phyloP scores from a whole-genome alignment of 176 grass and related monocot genomes.

The Bothriochloa decipiens region DNA sequence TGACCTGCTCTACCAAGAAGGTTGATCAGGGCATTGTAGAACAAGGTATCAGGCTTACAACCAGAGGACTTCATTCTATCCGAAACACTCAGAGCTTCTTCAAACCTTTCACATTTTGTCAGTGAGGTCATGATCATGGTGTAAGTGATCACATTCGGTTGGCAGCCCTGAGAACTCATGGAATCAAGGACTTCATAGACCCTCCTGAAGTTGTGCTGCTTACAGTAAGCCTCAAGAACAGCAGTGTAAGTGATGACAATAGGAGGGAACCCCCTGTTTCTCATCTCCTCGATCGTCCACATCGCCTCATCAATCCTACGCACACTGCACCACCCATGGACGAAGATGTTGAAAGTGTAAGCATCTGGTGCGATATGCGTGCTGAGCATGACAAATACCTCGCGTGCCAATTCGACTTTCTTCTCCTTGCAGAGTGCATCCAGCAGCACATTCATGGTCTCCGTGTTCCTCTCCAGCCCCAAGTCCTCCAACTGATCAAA shows the following conservation, averaged over 20 bases:
- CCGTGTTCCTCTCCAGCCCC: slow-evolving; percentile 65
- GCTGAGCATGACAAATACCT: slow-evolving; percentile 62
- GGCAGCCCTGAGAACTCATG: slow-evolving; percentile 68
- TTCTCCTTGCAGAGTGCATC: slow-evolving; percentile 88
- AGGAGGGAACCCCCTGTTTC: slow-evolving; percentile 50
- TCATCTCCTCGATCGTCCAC: slow-evolving; percentile 86
- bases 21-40: slow-evolving; percentile 87
- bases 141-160: slow-evolving; percentile 80
- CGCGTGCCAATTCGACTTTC: slow-evolving; percentile 66
- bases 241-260: slow-evolving; percentile 78
- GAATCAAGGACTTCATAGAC: slow-evolving; percentile 81
- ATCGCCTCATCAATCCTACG: slow-evolving; percentile 71
- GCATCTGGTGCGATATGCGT: slow-evolving; percentile 58
- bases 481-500: slow-evolving; percentile 76
- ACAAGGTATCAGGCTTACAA: slow-evolving; percentile 74
- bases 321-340: slow-evolving; percentile 84
- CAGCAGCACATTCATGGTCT: slow-evolving; percentile 80
- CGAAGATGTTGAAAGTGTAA: slow-evolving; percentile 84
- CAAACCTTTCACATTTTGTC: slow-evolving; percentile 56
- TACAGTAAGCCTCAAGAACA: slow-evolving; percentile 80
- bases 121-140: slow-evolving; percentile 81
- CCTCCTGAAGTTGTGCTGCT: slow-evolving; percentile 59
- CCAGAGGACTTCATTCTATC: slow-evolving; percentile 72
- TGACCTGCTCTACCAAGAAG: slow-evolving; percentile 61
- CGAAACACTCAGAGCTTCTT: slow-evolving; percentile 66